Conservation (phyloP, 257 asterid species). For the Fraxinus quadrangulata region DNA sequence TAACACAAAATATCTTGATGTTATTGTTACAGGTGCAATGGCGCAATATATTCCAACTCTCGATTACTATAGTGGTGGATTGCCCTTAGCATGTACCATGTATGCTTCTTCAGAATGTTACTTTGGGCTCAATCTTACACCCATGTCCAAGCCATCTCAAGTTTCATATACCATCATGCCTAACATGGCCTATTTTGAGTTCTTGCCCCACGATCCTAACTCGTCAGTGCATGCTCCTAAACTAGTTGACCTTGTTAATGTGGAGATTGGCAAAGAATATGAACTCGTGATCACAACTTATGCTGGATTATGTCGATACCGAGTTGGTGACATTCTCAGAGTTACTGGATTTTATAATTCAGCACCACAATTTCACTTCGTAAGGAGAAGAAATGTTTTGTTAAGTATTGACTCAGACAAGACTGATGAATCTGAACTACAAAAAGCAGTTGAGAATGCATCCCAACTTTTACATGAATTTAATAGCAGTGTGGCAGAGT, state of each 20-base stretch:
- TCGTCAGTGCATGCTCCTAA: neutral
- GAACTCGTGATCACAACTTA: conserved; percentile 44
- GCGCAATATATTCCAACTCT: conserved; percentile 47
- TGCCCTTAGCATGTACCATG: conserved; percentile 42
- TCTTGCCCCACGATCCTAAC: conserved; percentile 29
- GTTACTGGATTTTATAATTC: conserved; percentile 41
- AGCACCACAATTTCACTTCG: conserved; percentile 37
- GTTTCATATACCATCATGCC: conserved; percentile 52
- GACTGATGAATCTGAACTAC: conserved; percentile 45
- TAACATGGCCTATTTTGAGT: conserved; percentile 49
- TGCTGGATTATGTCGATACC: conserved; percentile 43
- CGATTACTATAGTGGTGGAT: conserved; percentile 44
- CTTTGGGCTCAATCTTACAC: conserved; percentile 44
- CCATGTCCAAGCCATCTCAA: conserved; percentile 34
- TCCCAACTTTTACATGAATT: conserved; percentile 7
- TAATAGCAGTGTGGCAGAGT: conserved; percentile 33
- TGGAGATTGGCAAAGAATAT: conserved; percentile 45
- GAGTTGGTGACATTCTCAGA: conserved; percentile 44
- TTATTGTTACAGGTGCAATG: conserved; percentile 48
- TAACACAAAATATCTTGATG: conserved; percentile 40
- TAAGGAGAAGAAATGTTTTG: conserved; percentile 34
- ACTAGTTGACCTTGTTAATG: conserved; percentile 32
- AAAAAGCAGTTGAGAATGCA: conserved; percentile 38
- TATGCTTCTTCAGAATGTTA: conserved; percentile 49
- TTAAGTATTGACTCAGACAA: conserved; percentile 43